Evolutionary conservation across 2,329 filamentous ascomycete genomes (phyloP).

Genomic region (Pyricularia sp.): DNA sequence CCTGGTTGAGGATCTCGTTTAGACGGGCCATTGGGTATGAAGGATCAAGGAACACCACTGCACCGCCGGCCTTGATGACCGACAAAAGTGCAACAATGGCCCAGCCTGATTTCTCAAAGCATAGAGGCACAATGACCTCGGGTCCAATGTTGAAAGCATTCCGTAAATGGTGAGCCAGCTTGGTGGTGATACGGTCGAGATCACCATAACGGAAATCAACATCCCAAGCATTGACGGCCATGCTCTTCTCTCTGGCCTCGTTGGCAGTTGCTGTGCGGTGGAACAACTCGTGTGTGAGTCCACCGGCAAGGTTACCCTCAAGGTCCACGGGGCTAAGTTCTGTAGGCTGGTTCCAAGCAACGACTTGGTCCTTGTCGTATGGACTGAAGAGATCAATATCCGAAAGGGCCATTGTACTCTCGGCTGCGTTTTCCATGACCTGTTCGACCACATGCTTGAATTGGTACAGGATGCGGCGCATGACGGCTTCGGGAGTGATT

Average conservation of each 20-base stretch:
- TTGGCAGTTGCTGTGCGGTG: neutral
- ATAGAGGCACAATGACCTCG: conserved; percentile 12
- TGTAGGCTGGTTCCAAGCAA: neutral
- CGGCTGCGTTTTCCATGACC: neutral
- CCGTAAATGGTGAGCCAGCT: conserved; percentile 10
- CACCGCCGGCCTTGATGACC: conserved; percentile 17
- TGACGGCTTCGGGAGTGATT: neutral
- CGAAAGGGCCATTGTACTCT: neutral
- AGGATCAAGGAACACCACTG: conserved; percentile 13
- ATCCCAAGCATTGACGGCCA: conserved; percentile 12
- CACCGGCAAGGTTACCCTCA: neutral
- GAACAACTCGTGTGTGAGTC: neutral
- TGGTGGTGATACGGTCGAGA: conserved; percentile 9
- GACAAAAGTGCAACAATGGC: conserved; percentile 13
- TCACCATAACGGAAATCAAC: conserved; percentile 10
- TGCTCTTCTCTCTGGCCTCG: neutral
- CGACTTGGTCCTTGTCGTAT: neutral
- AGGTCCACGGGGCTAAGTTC: neutral
- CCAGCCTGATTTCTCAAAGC: conserved; percentile 15
- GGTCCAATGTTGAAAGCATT: conserved; percentile 9
- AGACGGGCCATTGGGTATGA: conserved; percentile 10
- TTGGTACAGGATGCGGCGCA: neutral
- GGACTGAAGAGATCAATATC: neutral
- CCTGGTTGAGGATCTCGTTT: conserved; percentile 5
- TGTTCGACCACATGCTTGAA: neutral